Conservation (phyloP, 139 green algal genomes). For the Chlamydomonas applanata region DNA sequence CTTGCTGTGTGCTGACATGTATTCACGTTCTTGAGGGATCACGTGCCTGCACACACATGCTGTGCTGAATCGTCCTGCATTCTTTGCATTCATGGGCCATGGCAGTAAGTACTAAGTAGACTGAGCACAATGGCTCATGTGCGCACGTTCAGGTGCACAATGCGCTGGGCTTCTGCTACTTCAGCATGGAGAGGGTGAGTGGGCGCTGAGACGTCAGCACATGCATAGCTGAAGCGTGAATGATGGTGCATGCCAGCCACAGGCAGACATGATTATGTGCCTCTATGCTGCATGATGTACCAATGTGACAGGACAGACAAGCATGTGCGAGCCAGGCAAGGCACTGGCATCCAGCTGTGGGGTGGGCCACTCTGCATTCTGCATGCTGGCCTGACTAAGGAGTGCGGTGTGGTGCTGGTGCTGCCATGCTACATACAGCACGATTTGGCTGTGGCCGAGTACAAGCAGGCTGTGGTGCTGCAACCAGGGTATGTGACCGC, state of each 20-base stretch:
- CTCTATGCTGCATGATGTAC: no score
- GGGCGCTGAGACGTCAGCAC: not conserved
- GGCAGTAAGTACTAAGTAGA: no score
- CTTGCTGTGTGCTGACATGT: not conserved
- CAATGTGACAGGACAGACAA: no score
- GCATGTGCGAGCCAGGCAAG: no score
- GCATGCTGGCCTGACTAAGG: not conserved
- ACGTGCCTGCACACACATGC: no score
- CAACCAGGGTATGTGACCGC: conserved; percentile 83
- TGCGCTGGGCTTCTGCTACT: conserved; percentile 93
- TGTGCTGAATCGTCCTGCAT: no score
- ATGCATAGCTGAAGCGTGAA: not conserved
- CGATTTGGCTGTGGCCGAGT: conserved; percentile 76
- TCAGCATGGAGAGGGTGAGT: conserved; percentile 77
- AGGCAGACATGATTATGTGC: no score
- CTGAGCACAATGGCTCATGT: not conserved
- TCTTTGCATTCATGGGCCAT: no score
- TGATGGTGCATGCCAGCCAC: not conserved
- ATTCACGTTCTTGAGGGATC: no score
- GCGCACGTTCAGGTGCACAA: conserved; percentile 85
- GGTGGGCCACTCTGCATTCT: no score
- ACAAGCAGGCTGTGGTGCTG: conserved; percentile 82
- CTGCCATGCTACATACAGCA: conserved; percentile 14
- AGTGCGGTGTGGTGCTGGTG: not conserved
- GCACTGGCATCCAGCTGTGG: no score